These are phyloP conservation scores for Croton setiger DNA, from an alignment of 441 rosid genomes.

Conservation along the genomic window DNA sequence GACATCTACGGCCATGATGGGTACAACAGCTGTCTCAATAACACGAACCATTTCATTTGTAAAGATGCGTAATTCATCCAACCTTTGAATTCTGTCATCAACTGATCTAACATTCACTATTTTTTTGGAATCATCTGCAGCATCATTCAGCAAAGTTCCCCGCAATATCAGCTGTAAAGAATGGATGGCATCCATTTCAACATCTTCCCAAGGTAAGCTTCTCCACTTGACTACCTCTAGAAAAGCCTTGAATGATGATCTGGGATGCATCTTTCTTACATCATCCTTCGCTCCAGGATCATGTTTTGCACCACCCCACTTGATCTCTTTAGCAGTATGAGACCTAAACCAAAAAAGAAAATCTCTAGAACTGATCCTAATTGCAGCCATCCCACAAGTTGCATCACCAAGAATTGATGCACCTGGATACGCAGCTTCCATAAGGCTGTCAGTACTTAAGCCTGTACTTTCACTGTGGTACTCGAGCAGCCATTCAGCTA, in stretches of 20 bases:
- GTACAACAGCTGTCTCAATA: constrained; percentile 80
- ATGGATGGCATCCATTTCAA: constrained; percentile 87
- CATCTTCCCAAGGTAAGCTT: constrained; percentile 76
- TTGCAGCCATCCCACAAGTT: constrained; percentile 73
- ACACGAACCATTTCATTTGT: constrained; percentile 81
- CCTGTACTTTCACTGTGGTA: constrained; percentile 59
- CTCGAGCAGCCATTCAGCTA: constrained; percentile 64
- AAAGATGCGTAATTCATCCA: constrained; percentile 50
- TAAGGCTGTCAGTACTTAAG: constrained; percentile 75
- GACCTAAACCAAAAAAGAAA: constrained; percentile 91
- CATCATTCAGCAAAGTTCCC: constrained; percentile 59
- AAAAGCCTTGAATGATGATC: constrained; percentile 88
- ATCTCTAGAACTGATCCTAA: constrained; percentile 55
- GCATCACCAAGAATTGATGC: constrained; percentile 67
- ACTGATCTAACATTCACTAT: constrained; percentile 40
- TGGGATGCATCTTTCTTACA: constrained; percentile 79
- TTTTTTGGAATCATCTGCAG: constrained; percentile 41
- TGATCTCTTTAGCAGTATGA: constrained; percentile 68
- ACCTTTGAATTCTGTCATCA: constrained; percentile 49
- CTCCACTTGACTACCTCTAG: constrained; percentile 70
- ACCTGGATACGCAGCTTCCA: constrained; percentile 80
- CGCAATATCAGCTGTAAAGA: constrained; percentile 79
- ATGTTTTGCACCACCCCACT: constrained; percentile 93
- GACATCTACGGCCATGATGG: constrained; percentile 74
- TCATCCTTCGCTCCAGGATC: constrained; percentile 63